Conservation (phyloP, 164 flowering plant genomes). For the Macadamia integrifolia region DNA sequence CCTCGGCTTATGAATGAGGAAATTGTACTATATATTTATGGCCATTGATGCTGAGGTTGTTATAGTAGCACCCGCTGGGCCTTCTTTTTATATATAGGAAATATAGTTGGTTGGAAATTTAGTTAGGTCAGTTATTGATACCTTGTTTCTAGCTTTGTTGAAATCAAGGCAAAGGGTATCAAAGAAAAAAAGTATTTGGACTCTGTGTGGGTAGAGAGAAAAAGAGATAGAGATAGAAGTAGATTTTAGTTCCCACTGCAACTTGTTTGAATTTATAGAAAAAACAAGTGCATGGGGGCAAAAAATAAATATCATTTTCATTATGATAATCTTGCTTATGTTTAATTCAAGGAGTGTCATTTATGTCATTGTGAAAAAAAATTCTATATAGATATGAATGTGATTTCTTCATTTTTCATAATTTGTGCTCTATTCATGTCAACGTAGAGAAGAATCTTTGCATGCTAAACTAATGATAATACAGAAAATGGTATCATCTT, state of each 20-base stretch:
- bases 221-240: not conserved
- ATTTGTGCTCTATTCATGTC: no score
- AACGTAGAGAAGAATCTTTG: no score
- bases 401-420: no score
- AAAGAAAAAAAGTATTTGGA: not conserved
- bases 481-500: no score
- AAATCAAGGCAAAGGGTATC: constrained; percentile 3
- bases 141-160: constrained; percentile 2
- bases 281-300: not conserved
- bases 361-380: no score
- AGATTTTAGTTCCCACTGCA: not conserved
- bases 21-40: not conserved
- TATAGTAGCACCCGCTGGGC: constrained; percentile 40
- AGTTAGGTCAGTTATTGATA: not conserved
- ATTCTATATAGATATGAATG: no score
- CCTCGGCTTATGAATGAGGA: no score
- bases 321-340: no score
- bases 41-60: constrained; percentile 46
- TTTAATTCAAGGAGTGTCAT: no score
- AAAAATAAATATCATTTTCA: not conserved
- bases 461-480: no score
- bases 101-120: not conserved
- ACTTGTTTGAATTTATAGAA: not conserved
- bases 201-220: not conserved
- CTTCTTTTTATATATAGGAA: not conserved